phyloP scores from a whole-genome alignment of 306 rosid genomes.

The Mimosa pudica region DNA sequence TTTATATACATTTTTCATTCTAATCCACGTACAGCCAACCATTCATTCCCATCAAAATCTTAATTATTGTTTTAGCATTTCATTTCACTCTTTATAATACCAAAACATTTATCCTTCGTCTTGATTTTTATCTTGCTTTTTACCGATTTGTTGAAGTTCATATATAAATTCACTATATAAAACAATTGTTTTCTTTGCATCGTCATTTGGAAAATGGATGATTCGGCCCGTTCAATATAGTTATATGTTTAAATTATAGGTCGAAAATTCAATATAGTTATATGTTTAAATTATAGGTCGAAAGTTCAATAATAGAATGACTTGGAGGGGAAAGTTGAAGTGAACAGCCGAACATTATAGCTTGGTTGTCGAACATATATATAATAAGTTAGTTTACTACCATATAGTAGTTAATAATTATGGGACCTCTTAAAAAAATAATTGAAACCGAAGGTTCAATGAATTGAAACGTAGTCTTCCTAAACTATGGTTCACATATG shows the following conservation, averaged over 20 bases:
- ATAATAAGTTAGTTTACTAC: too few species aligned
- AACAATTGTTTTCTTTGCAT: background rate
- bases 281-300: background rate
- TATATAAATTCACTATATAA: background rate
- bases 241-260: background rate
- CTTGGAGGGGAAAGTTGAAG: background rate
- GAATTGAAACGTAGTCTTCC: slow-evolving; percentile 29
- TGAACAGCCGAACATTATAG: background rate
- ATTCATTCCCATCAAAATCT: slow-evolving; percentile 59
- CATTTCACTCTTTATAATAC: slow-evolving; percentile 11
- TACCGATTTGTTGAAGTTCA: background rate
- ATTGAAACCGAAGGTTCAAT: slow-evolving; percentile 29
- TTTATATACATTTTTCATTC: slow-evolving; percentile 17
- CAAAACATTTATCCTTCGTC: background rate
- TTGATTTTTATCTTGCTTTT: background rate
- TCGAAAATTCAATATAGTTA: background rate
- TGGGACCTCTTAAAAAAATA: background rate
- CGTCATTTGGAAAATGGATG: background rate
- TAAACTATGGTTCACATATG: slow-evolving; percentile 29
- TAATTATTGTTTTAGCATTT: slow-evolving; percentile 8
- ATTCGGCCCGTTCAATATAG: background rate
- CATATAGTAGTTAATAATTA: background rate
- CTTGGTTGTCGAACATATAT: background rate
- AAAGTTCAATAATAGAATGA: background rate
- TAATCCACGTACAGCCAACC: slow-evolving; percentile 48